A percentile compares a stretch with the other conserved stretches of the same genome.
Conservation (phyloP, 495 filamentous ascomycete genomes). For the Parathielavia hyrcaniae region DNA sequence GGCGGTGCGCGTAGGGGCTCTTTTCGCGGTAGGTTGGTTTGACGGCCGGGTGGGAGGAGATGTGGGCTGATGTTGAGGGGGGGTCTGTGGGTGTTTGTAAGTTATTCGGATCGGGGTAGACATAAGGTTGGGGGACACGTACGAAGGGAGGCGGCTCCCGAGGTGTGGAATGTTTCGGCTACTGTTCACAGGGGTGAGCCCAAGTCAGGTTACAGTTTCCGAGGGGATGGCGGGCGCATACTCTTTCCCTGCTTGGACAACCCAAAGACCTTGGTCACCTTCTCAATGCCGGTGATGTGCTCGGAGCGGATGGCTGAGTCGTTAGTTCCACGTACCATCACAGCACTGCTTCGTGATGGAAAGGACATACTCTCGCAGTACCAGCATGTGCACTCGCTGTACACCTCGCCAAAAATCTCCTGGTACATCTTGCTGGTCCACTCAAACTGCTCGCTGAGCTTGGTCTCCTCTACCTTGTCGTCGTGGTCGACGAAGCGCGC, state of each 20-base stretch:
- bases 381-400: slow-evolving; percentile 85
- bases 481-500: slow-evolving; percentile 71
- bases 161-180: slow-evolving; percentile 48
- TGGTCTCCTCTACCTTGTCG: slow-evolving; percentile 68
- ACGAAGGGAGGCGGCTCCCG: slow-evolving; percentile 46
- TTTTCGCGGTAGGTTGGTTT: slow-evolving; percentile 43
- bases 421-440: slow-evolving; percentile 70
- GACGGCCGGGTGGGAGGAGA: slow-evolving; percentile 61
- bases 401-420: slow-evolving; percentile 56
- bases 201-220: slow-evolving; percentile 13
- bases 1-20: slow-evolving; percentile 26
- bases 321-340: neutral
- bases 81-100: neutral
- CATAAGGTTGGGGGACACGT: neutral
- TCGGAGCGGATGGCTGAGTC: slow-evolving; percentile 54
- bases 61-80: slow-evolving; percentile 54
- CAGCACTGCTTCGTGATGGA: neutral
- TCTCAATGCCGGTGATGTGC: slow-evolving; percentile 47
- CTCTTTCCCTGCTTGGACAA: slow-evolving; percentile 43
- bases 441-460: slow-evolving; percentile 58
- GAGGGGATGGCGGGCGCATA: slow-evolving; percentile 12
- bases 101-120: neutral
- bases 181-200: slow-evolving; percentile 34
- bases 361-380: slow-evolving; percentile 60
- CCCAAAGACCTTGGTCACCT: slow-evolving; percentile 35